These are phyloP conservation scores for Panicum miliaceum DNA, from an alignment of 176 grass and related monocot species.

Conservation along the genomic window DNA sequence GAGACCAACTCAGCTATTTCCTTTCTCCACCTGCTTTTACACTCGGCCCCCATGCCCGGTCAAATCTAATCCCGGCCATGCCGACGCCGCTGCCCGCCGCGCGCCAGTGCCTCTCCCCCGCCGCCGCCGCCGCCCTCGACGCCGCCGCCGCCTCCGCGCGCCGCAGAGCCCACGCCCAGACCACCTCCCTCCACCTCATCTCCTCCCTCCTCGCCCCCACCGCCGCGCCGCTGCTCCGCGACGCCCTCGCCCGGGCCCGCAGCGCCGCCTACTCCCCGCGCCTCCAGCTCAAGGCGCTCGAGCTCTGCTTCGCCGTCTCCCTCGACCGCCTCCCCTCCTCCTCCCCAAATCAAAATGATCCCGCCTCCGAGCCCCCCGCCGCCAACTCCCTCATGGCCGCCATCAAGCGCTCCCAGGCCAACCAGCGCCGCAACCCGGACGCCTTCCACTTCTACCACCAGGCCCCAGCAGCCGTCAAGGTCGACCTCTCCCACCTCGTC, in stretches of 20 bases:
- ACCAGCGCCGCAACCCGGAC: slow-evolving; percentile 74
- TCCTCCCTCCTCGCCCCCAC: slow-evolving; percentile 50
- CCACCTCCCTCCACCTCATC: slow-evolving; percentile 86
- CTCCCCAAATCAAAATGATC: not conserved
- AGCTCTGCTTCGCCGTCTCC: slow-evolving; percentile 79
- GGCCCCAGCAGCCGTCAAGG: slow-evolving; percentile 61
- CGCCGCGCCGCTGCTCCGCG: slow-evolving; percentile 58
- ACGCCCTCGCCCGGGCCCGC: slow-evolving; percentile 69
- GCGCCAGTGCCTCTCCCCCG: slow-evolving; percentile 49
- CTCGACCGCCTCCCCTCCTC: slow-evolving; percentile 73
- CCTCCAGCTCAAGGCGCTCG: slow-evolving; percentile 89
- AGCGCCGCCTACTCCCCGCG: slow-evolving; percentile 74
- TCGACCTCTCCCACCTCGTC: slow-evolving; percentile 79
- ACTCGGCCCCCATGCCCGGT: slow-evolving; percentile 42
- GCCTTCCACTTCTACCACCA: slow-evolving; percentile 82
- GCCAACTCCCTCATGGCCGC: slow-evolving; percentile 96
- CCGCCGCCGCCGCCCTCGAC: slow-evolving; percentile 42
- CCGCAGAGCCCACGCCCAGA: slow-evolving; percentile 66
- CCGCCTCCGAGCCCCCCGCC: slow-evolving; percentile 45
- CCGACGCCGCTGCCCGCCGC: slow-evolving; percentile 73
- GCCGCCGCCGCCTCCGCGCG: slow-evolving; percentile 48
- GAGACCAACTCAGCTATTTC: no score
- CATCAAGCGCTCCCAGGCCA: slow-evolving; percentile 89
- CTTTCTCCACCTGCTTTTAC: slow-evolving; percentile 41
- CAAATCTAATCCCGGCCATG: slow-evolving; percentile 50